phyloP scores from a whole-genome alignment of 495 filamentous ascomycete genomes.

The Niebla homalea region DNA sequence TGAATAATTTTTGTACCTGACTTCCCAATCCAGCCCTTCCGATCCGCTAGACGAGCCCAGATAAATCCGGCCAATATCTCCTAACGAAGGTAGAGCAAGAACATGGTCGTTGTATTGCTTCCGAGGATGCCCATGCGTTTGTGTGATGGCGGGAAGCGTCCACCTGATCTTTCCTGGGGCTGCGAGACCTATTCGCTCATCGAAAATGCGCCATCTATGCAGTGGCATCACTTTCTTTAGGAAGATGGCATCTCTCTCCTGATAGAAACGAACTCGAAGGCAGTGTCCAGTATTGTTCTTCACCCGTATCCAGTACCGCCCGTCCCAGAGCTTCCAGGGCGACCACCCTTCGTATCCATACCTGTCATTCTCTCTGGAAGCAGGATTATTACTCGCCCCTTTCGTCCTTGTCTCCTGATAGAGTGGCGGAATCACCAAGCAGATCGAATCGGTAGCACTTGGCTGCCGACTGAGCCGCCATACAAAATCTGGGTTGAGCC shows the following conservation, averaged over 20 bases:
- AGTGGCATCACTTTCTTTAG: background rate
- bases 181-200: background rate
- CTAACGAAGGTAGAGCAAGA: background rate
- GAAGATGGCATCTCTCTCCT: background rate
- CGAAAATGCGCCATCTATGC: background rate
- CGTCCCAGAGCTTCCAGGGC: constrained; percentile 57
- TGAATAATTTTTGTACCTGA: background rate
- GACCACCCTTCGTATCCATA: constrained; percentile 13
- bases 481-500: constrained; percentile 10
- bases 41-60: no score
- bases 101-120: background rate
- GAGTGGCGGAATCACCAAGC: no score
- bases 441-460: constrained; percentile 13
- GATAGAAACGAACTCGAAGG: constrained; percentile 31
- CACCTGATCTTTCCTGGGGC: background rate
- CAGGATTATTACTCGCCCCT: no score
- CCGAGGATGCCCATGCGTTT: background rate
- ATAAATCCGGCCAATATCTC: background rate
- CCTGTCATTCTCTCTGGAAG: no score
- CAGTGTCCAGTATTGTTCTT: constrained; percentile 35
- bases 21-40: no score
- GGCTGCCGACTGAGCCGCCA: constrained; percentile 42
- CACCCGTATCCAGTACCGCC: constrained; percentile 69
- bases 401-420: no score
- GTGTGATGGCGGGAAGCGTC: background rate